Conservation (phyloP, 257 asterid species). For the Asclepias syriaca region DNA sequence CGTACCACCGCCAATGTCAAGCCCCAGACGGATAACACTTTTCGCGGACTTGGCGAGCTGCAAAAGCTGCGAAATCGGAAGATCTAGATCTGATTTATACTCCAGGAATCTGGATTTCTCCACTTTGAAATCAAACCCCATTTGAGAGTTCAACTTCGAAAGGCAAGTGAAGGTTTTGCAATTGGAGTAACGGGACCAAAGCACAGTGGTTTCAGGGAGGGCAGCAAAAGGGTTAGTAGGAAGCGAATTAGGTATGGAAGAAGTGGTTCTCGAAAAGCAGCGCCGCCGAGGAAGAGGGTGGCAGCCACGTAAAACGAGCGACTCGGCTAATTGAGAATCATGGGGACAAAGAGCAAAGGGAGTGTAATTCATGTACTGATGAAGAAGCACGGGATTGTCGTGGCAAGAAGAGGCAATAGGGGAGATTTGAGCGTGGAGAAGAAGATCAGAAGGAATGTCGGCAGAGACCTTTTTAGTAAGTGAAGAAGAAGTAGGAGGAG, state of each 20-base stretch:
- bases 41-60: slow-evolving; percentile 47
- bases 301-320: slow-evolving; percentile 84
- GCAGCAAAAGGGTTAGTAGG: slow-evolving; percentile 61
- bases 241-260: slow-evolving; percentile 35
- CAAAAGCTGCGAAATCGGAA: slow-evolving; percentile 71
- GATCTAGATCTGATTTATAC: slow-evolving; percentile 80
- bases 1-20: slow-evolving; percentile 88
- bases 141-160: slow-evolving; percentile 43
- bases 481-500: slow-evolving; percentile 23
- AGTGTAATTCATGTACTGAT: slow-evolving; percentile 82
- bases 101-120: slow-evolving; percentile 52
- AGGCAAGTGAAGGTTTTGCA: slow-evolving; percentile 82
- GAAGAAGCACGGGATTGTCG: slow-evolving; percentile 68
- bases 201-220: slow-evolving; percentile 56
- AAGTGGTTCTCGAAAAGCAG: slow-evolving; percentile 67
- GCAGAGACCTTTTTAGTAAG: slow-evolving; percentile 27
- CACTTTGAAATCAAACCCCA: slow-evolving; percentile 75
- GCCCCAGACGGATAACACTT: slow-evolving; percentile 50
- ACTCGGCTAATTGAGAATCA: slow-evolving; percentile 61
- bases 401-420: slow-evolving; percentile 90
- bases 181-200: slow-evolving; percentile 40
- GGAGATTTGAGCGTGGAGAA: slow-evolving; percentile 64
- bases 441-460: slow-evolving; percentile 78
- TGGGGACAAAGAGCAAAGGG: slow-evolving; percentile 70
- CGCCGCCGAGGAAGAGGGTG: slow-evolving; percentile 98